Conservation (phyloP, 441 rosid species). For the Geranium incanum region DNA sequence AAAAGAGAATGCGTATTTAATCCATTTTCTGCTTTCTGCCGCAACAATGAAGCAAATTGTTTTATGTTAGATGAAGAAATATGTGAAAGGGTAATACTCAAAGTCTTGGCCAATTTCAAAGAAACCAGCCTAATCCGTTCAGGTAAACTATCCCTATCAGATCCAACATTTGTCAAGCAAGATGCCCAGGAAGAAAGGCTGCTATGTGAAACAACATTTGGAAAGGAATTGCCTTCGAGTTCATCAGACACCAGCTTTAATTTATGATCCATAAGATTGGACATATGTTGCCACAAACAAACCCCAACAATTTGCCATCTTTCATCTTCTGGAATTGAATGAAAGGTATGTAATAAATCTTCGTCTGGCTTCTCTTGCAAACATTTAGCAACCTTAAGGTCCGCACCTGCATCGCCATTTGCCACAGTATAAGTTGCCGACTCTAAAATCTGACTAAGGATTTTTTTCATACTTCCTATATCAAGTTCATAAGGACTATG, state of each 20-base stretch:
- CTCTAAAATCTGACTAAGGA: conserved; percentile 32
- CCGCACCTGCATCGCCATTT: conserved; percentile 24
- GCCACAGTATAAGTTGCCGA: conserved; percentile 27
- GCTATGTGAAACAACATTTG: conserved; percentile 26
- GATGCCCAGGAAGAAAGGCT: conserved; percentile 29
- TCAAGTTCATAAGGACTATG: conserved; percentile 64
- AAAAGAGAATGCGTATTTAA: conserved; percentile 39
- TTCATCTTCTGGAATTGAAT: conserved; percentile 65
- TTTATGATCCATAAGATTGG: conserved; percentile 53
- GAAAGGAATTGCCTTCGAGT: conserved; percentile 34
- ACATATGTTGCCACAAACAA: conserved; percentile 78
- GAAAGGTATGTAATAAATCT: conserved; percentile 28
- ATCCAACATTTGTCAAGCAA: conserved; percentile 28
- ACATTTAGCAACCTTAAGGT: conserved; percentile 20
- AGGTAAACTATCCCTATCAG: conserved; percentile 28
- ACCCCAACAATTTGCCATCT: conserved; percentile 58
- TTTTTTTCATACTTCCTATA: conserved; percentile 45
- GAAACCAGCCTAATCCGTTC: conserved; percentile 36
- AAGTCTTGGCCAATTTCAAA: conserved; percentile 40
- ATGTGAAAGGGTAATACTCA: conserved; percentile 42
- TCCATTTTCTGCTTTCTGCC: conserved; percentile 50
- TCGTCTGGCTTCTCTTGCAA: conserved; percentile 31
- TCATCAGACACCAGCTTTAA: conserved; percentile 35
- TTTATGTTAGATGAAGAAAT: conserved; percentile 68
- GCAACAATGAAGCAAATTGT: conserved; percentile 43